phyloP scores from a whole-genome alignment of 306 rosid genomes.

The Lathyrus oleraceus region DNA sequence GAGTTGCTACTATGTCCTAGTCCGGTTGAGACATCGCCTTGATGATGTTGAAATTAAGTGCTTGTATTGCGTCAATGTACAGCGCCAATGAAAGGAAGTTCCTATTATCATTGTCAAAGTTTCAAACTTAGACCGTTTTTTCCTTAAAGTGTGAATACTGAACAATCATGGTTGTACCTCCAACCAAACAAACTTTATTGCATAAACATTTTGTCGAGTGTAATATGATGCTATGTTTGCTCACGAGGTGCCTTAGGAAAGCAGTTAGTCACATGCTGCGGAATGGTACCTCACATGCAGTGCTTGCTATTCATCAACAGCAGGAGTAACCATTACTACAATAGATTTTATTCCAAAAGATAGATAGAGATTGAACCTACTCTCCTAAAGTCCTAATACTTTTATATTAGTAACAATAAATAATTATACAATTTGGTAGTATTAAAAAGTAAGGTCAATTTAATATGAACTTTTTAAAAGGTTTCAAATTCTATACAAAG shows the following conservation, averaged over 20 bases:
- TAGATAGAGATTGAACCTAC: neutral
- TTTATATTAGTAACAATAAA: too few relatives aligned
- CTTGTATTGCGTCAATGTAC: neutral
- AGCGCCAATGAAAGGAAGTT: neutral
- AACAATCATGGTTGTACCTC: neutral
- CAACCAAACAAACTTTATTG: neutral
- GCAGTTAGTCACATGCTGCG: conserved; percentile 23
- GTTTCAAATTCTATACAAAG: too few relatives aligned
- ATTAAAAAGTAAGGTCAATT: too few relatives aligned
- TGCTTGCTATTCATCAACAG: neutral
- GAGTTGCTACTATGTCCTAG: conserved; percentile 18
- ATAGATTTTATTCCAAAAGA: neutral
- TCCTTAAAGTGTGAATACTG: conserved; percentile 12
- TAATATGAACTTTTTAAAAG: too few relatives aligned
- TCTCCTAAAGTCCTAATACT: neutral
- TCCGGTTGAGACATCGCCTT: neutral
- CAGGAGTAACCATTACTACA: neutral
- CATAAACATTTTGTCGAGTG: neutral
- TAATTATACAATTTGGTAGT: neutral
- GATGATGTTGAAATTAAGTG: neutral
- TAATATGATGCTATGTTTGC: neutral
- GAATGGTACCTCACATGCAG: conserved; percentile 25
- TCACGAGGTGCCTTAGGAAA: neutral
- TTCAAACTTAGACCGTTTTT: neutral
- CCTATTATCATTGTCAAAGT: neutral